Evolutionary conservation across 148 eudicot species (phyloP), one percentile per base, ranked within the genome.

Genomic region (Heliosperma pusillum): DNA sequence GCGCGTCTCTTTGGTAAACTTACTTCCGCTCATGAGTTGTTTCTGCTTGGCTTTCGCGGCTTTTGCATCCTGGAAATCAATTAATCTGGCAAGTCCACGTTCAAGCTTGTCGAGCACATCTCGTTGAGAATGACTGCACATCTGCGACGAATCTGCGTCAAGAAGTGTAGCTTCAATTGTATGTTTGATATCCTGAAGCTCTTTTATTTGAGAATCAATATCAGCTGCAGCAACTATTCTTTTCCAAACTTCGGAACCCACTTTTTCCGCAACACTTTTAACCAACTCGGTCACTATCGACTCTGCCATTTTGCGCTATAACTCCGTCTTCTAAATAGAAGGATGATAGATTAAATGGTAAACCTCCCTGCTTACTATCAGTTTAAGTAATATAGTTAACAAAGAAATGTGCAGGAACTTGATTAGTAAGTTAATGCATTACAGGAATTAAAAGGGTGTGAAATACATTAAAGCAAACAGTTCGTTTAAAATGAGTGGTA

Each of bases 31-130:
- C 22, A 22, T 17, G 7, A 76, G 20, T 66, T 76, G 12, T 21
- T 75, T 66, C 10, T 15, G 42, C 64, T 29, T 29, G 2, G 64
- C 44, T 53, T 12, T 75, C 3, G 33, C 19, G 20, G 19, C 72
- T 33, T 17, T 65, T 66, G 4, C 61, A 74, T 64, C 77, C 19
- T 63, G 50, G 60, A 74, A 74, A 25, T 74, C 19, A 19, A 16
- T 36, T 10, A 56, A 17, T 16, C n/a, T 21, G 56, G 15, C 45
- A 1, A 55, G 26, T 10, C 20, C 47, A 17, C 5, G 4, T 1
- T 11, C 5, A 16, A 71, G 74, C 26, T 71, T 71, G 12, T 29
- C 45, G 3, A 71, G 44, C 7, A 55, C 45, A 0, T 71, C 45
- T 19, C 19, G 63, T 27, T 71, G 63, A 5, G 63, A 1, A 55